Evolutionary conservation across 495 filamentous ascomycete species (phyloP), one percentile per base, ranked within the genome.

Genomic region (Terfezia claveryi): DNA sequence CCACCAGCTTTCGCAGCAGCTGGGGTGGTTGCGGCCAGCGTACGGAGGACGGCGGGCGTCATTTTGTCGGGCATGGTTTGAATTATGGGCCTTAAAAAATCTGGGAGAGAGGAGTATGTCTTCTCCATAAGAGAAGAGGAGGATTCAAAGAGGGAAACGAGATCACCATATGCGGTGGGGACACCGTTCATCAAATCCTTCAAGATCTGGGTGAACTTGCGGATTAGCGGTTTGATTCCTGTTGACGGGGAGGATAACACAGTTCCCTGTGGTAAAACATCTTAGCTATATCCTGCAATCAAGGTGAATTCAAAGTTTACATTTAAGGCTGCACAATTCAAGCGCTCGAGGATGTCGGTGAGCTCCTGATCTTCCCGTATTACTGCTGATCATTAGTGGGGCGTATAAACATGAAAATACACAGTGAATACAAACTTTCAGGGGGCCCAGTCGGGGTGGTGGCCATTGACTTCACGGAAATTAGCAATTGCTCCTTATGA

Each of bases 161-260:
- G 79, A 68, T 98, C 91, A 62, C 81, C 76, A 65, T 92, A 94
- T 12, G 91, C 91, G 0, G 88, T 92, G 23, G 89, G 89, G 8
- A 83, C 89, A 53, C 89, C 89, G 65, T 85, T 88, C 55, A 85
- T 74, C n/a, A 94, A 71, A 66, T 95, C 89, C 62, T 86, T 88
- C 58, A 98, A 80, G 36, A 95, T 80, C 44, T 86, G 69, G 17
- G 83, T 85, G 74, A 98, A 98, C 57, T 81, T 81, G 49, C 77
- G 74, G 38, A 92, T 72, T 4, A 94, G 74, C 57, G 87, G 79
- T 62, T 83, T 76, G 3, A 51, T 4, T 3, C 83, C 87, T 58
- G 88, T 86, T 50, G 78, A 73, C 10, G 84, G 81, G 49, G 94
- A 72, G n/a, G 81, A 80, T 68, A 93, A 86, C 50, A 82, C 81